Evolutionary conservation across 371 early-diverging fungal species (phyloP).

Genomic region (Basidiobolus heterosporus): DNA sequence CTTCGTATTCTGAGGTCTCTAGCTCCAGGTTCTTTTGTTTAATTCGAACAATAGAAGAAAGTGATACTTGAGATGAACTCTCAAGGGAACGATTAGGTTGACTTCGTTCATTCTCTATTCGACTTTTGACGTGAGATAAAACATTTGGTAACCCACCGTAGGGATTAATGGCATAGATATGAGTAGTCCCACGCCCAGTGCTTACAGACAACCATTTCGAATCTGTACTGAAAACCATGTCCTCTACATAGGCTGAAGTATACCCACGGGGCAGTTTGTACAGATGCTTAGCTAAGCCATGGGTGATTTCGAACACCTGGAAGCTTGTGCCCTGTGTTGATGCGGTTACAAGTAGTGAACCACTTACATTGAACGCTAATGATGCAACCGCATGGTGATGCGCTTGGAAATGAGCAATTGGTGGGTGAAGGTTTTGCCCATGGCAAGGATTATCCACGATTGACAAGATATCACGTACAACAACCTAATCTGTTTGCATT

Average conservation of each 20-base stretch:
- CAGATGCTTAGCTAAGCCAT: constrained; percentile 1
- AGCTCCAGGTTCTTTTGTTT: background rate
- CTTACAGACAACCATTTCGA: constrained; percentile 63
- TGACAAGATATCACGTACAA: constrained; percentile 25
- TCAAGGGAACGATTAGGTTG: background rate
- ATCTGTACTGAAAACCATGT: constrained; percentile 50
- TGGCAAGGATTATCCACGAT: constrained; percentile 12
- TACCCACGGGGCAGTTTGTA: constrained; percentile 61
- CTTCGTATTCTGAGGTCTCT: background rate
- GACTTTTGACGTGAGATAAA: constrained; percentile 25
- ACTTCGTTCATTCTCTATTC: constrained; percentile 1
- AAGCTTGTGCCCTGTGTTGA: constrained; percentile 60
- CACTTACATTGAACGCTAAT: constrained; percentile 42
- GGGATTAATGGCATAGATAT: constrained; percentile 51
- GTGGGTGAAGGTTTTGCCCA: constrained; percentile 17
- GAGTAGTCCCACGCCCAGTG: constrained; percentile 65
- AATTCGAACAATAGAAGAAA: background rate
- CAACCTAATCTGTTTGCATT: constrained; percentile 15
- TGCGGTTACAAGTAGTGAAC: constrained; percentile 50
- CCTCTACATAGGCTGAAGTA: constrained; percentile 57
- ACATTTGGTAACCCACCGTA: constrained; percentile 47
- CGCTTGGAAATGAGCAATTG: constrained; percentile 53
- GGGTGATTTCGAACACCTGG: constrained; percentile 36
- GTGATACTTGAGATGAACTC: background rate
- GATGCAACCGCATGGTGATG: constrained; percentile 53